A percentile compares a stretch with the other conserved stretches of the same genome.
phyloP scores from a whole-genome alignment of 208 protist genomes.

The Leishmania aethiopica region DNA sequence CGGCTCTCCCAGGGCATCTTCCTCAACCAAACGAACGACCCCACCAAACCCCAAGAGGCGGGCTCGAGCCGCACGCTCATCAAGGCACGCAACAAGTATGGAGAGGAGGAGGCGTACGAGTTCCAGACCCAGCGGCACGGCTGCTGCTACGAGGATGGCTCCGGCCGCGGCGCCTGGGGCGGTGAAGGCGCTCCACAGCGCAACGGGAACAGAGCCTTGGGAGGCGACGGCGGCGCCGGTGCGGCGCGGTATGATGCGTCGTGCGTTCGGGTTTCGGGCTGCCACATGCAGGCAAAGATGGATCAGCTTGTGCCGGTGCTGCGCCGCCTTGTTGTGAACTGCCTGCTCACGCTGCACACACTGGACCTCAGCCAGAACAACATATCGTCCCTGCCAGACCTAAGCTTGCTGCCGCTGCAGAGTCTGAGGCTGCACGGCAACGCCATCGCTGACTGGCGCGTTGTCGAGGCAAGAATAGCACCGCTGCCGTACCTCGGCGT shows the following conservation, averaged over 20 bases:
- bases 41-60: conserved; percentile 16
- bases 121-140: conserved; percentile 55
- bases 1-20: conserved; percentile 73
- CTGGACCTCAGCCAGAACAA: conserved; percentile 85
- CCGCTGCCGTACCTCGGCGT: conserved; percentile 57
- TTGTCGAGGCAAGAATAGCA: conserved; percentile 70
- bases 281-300: conserved; percentile 51
- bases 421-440: conserved; percentile 80
- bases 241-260: conserved; percentile 56
- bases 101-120: conserved; percentile 91
- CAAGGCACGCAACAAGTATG: conserved; percentile 85
- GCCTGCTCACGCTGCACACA: conserved; percentile 67
- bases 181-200: not conserved
- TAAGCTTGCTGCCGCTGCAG: conserved; percentile 69
- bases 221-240: not conserved
- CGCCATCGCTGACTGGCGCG: conserved; percentile 66
- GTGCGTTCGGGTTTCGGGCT: conserved; percentile 70
- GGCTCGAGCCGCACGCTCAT: conserved; percentile 60
- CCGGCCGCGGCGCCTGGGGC: conserved; percentile 3
- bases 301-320: conserved; percentile 70
- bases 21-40: conserved; percentile 74
- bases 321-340: conserved; percentile 71
- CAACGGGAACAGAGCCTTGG: not conserved
- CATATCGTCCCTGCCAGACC: conserved; percentile 60
- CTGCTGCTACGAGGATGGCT: conserved; percentile 32